These are phyloP conservation scores for Clonostachys solani DNA, from an alignment of 2,329 filamentous ascomycete genomes.

Conservation along the genomic window DNA sequence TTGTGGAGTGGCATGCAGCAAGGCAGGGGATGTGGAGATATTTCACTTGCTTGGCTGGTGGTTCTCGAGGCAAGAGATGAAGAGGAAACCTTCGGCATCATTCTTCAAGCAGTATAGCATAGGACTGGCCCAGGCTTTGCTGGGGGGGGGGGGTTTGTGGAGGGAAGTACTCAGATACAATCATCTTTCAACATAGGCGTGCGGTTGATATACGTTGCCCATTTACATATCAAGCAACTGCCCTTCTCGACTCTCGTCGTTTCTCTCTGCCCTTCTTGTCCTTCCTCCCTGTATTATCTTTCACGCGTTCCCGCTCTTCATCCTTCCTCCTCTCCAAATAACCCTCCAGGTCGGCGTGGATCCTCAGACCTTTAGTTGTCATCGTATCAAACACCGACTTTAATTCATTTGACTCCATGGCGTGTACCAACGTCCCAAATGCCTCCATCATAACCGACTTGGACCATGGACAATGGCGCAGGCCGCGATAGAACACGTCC, in stretches of 20 bases:
- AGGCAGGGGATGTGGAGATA: no score
- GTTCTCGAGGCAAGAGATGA: no score
- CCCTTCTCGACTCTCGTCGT: not conserved
- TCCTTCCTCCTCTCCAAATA: conserved; percentile 30
- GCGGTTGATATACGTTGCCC: no score
- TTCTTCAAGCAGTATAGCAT: no score
- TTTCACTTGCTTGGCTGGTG: no score
- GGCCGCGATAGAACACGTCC: conserved; percentile 41
- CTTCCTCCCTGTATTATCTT: conserved; percentile 1
- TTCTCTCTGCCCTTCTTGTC: conserved; percentile 1
- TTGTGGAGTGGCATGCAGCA: no score
- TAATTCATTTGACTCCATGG: conserved; percentile 43
- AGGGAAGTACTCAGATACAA: no score
- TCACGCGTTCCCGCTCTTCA: conserved; percentile 3
- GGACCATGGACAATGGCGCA: conserved; percentile 43
- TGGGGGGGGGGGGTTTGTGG: no score
- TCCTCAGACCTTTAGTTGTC: conserved; percentile 40
- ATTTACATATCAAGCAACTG: no score
- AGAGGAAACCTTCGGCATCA: no score
- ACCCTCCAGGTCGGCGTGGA: conserved; percentile 48
- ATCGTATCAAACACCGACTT: conserved; percentile 42
- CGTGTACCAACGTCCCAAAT: conserved; percentile 36
- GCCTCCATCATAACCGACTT: conserved; percentile 47
- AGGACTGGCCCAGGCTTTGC: no score
- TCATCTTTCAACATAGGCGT: no score